Conservation (phyloP, 2,329 filamentous ascomycete species). For the Phialophora macrospora region DNA sequence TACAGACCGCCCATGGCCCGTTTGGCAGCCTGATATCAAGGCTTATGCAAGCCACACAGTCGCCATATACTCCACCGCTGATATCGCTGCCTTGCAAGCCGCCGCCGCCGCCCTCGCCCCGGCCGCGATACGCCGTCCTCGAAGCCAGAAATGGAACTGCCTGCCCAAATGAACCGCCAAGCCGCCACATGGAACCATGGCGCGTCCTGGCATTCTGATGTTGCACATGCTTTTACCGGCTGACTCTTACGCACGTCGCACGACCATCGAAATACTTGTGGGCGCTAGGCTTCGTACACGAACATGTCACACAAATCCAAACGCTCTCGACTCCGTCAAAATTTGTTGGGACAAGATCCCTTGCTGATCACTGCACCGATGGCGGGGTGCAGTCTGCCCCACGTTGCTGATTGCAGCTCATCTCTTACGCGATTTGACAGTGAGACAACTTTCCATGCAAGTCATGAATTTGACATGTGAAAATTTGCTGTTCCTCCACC, state of each 20-base stretch:
- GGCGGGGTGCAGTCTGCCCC: constrained; percentile 29
- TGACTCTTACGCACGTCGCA: constrained; percentile 1
- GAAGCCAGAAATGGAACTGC: constrained; percentile 9
- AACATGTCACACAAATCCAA: constrained; percentile 18
- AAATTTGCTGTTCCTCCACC: constrained; percentile 3
- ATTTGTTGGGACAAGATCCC: constrained; percentile 26
- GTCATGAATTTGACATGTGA: constrained; percentile 24
- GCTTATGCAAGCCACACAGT: constrained; percentile 28
- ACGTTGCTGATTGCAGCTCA: constrained; percentile 5
- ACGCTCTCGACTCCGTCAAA: constrained; percentile 8
- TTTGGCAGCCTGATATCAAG: constrained; percentile 8
- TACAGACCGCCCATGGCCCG: neutral
- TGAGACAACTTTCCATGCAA: constrained; percentile 19
- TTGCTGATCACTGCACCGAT: constrained; percentile 22
- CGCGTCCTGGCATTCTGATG: constrained; percentile 4
- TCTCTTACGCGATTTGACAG: constrained; percentile 17
- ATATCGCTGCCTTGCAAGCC: constrained; percentile 4
- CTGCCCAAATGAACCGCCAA: constrained; percentile 7
- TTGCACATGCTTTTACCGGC: constrained; percentile 22
- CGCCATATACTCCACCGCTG: constrained; percentile 15
- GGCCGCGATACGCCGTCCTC: constrained; percentile 4
- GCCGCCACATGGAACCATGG: neutral
- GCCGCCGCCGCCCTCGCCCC: constrained; percentile 12
- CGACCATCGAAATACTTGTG: constrained; percentile 2
- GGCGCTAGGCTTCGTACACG: constrained; percentile 7